Evolutionary conservation across 257 asterid species (phyloP).

Genomic region (Fraxinus cuspidata): DNA sequence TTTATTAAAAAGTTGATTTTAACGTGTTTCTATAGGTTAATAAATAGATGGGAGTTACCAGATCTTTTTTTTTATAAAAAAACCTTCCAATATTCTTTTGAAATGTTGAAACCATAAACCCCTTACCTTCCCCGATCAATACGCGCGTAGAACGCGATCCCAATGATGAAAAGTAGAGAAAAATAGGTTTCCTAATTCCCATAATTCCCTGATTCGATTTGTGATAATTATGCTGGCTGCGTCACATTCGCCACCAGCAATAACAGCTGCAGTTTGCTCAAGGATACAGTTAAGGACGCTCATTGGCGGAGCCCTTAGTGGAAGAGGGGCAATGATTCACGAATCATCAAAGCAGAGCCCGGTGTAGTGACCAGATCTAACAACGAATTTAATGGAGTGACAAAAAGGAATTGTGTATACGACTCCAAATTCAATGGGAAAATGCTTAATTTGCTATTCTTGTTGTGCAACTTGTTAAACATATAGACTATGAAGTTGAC

Average conservation of each 20-base stretch:
- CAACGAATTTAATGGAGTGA: too few relatives aligned
- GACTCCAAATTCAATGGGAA: conserved; percentile 5
- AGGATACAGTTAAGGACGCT: conserved; percentile 37
- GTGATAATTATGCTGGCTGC: conserved; percentile 47
- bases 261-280: conserved; percentile 15
- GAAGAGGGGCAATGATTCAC: conserved; percentile 21
- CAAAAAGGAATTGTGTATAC: too few relatives aligned
- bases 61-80: too few relatives aligned
- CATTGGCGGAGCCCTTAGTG: conserved; percentile 33
- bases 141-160: background rate
- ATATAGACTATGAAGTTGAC: too few relatives aligned
- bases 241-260: conserved; percentile 26
- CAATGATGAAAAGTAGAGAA: background rate
- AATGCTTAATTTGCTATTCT: too few relatives aligned
- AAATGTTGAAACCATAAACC: background rate
- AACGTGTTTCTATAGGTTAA: too few relatives aligned
- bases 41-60: too few relatives aligned
- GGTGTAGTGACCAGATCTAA: conserved; percentile 53
- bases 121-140: background rate
- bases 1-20: too few relatives aligned
- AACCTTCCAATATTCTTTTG: background rate
- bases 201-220: background rate
- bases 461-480: too few relatives aligned
- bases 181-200: background rate
- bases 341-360: conserved; percentile 53